Percentiles rank a stretch among this genome's conserved stretches.
Evolutionary conservation across 75 land plant genomes (phyloP).

Genomic region (Pinus albicaulis): DNA sequence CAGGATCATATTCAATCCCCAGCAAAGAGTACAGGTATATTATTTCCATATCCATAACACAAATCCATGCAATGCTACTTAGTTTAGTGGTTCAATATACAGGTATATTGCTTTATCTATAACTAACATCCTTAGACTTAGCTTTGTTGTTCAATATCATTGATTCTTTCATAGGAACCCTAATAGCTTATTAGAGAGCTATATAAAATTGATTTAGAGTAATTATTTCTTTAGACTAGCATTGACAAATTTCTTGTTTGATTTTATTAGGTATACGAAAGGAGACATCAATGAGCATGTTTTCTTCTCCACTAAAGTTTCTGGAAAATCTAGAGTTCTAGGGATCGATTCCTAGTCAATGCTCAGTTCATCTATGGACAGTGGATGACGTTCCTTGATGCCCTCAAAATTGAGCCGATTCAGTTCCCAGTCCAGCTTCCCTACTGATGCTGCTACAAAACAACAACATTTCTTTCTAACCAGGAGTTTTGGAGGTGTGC

Average conservation of each 20-base stretch:
- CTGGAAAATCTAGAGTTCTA: constrained; percentile 51
- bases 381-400: constrained; percentile 45
- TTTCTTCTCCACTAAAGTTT: constrained; percentile 56
- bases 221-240: background rate
- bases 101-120: too few relatives aligned
- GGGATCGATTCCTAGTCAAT: constrained; percentile 40
- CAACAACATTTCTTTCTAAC: constrained; percentile 51
- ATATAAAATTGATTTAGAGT: background rate
- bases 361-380: constrained; percentile 27
- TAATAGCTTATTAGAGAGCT: background rate
- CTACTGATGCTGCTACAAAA: constrained; percentile 31
- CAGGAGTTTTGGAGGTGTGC: constrained; percentile 29
- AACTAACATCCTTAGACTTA: too few relatives aligned
- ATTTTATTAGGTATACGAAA: constrained; percentile 44
- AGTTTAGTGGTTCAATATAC: too few relatives aligned
- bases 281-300: constrained; percentile 48
- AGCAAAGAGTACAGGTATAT: too few relatives aligned
- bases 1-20: too few relatives aligned
- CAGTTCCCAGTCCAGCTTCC: constrained; percentile 12
- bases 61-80: too few relatives aligned
- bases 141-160: too few relatives aligned
- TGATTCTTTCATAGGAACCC: too few relatives aligned
- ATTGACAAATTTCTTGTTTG: constrained; percentile 3
- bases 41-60: too few relatives aligned
- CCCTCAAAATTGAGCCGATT: constrained; percentile 12